Evolutionary conservation across 352 stramenopile species (phyloP), one percentile per base, ranked within the genome.

Genomic region (Globisporangium camurandrum): DNA sequence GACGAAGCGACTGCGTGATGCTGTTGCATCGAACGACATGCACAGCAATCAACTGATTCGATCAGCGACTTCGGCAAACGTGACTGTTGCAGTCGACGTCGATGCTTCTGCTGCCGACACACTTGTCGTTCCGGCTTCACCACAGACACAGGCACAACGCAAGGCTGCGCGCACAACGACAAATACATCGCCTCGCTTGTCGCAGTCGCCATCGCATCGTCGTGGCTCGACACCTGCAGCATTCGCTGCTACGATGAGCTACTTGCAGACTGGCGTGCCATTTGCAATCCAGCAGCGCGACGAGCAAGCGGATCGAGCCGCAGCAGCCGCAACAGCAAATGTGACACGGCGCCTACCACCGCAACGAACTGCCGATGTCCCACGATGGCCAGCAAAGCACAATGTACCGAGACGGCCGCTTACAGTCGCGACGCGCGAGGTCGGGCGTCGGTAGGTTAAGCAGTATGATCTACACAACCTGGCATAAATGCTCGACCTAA

Each of bases 241-340:
- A 23, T 16, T 24, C 20, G 30, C 27, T 6, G 16, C 40, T 10
- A n/a, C n/a, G n/a, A 28, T 19, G 22, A 37, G 27, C 19, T 40
- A 49, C 36, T 53, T 53, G 8, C 43, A 20, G 8, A 46, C 39
- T 5, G 38, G 44, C 8, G 43, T 59, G 20, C 43, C 52, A n/a
- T 22, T 47, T 14, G 51, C 44, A 23, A 53, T 59, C 33, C 34
- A 38, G 31, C 50, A 56, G 31, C 50, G 50, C 19, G 43, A 46
- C 23, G 34, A 39, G 36, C 36, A 16, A 10, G 5, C 33, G 10
- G 11, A 38, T 5, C 33, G 33, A n/a, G n/a, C n/a, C n/a, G n/a
- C n/a, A n/a, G n/a, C n/a, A n/a, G n/a, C n/a, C n/a, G n/a, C n/a
- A n/a, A n/a, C n/a, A n/a, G n/a, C n/a, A n/a, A n/a, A n/a, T n/a